phyloP scores from a whole-genome alignment of 495 filamentous ascomycete genomes.

The Trichoderma asperelloides region DNA sequence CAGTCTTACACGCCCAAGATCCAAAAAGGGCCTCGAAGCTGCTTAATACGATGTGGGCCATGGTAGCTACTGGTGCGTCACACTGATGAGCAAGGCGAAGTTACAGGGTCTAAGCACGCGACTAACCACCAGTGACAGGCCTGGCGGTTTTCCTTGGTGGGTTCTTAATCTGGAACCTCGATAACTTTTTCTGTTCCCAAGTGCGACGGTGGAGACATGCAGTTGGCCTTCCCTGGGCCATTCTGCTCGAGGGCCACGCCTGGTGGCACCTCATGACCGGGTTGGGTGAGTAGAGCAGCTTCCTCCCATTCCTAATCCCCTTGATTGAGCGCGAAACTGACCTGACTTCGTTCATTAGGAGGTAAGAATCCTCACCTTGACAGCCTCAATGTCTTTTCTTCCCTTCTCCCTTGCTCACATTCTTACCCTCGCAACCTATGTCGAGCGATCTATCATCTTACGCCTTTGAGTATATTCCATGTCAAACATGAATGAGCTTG shows the following conservation, averaged over 20 bases:
- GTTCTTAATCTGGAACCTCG: conserved; percentile 80
- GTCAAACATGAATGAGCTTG: no score
- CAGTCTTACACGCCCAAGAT: conserved; percentile 37
- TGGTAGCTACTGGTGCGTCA: conserved; percentile 34
- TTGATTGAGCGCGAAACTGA: conserved; percentile 11
- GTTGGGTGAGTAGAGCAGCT: conserved; percentile 17
- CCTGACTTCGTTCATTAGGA: conserved; percentile 19
- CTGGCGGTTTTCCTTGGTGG: conserved; percentile 71
- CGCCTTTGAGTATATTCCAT: no score
- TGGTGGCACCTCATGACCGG: conserved; percentile 74
- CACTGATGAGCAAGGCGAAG: neutral
- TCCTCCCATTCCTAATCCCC: neutral
- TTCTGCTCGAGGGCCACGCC: conserved; percentile 85
- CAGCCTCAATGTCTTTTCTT: neutral
- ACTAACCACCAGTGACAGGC: conserved; percentile 28
- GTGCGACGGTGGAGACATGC: conserved; percentile 61
- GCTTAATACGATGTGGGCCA: conserved; percentile 65
- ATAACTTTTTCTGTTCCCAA: conserved; percentile 71
- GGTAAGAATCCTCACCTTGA: conserved; percentile 23
- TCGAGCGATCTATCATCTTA: neutral
- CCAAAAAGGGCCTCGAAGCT: conserved; percentile 53
- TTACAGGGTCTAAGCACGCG: neutral
- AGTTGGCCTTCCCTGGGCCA: conserved; percentile 81
- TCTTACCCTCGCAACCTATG: neutral
- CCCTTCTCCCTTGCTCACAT: neutral